These are phyloP conservation scores for Cytospora schulzeri DNA, from an alignment of 2,329 filamentous ascomycete genomes.

Conservation along the genomic window DNA sequence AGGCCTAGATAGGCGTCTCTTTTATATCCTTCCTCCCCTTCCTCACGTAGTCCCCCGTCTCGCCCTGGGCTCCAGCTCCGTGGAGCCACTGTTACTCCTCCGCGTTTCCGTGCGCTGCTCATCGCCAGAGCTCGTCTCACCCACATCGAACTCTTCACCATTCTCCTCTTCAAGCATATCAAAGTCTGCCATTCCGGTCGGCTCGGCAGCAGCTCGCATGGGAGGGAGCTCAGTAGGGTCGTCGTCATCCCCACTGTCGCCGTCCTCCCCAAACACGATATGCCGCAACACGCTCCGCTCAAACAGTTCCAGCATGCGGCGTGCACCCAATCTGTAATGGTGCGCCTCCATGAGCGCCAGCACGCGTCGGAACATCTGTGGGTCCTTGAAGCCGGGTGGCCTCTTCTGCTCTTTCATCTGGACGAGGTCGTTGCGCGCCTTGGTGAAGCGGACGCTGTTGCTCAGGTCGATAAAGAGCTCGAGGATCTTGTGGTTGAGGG, in stretches of 20 bases:
- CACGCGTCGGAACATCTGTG: constrained; percentile 79
- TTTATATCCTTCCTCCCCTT: not conserved
- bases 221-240: constrained; percentile 3
- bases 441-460: constrained; percentile 90
- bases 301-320: constrained; percentile 90
- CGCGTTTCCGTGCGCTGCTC: constrained; percentile 60
- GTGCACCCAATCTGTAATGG: constrained; percentile 83
- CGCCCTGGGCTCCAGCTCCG: constrained; percentile 34
- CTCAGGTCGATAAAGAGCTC: constrained; percentile 85
- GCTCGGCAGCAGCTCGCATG: constrained; percentile 21
- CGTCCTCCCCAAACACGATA: constrained; percentile 80
- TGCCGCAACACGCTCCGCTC: constrained; percentile 84
- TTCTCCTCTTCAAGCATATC: constrained; percentile 25
- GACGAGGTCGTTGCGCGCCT: constrained; percentile 78
- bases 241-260: constrained; percentile 36
- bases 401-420: constrained; percentile 77
- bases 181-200: not conserved
- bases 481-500: constrained; percentile 73
- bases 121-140: constrained; percentile 63
- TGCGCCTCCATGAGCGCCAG: constrained; percentile 85
- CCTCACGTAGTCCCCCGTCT: constrained; percentile 18
- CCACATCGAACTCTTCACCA: constrained; percentile 28
- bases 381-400: constrained; percentile 72
- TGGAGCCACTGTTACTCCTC: constrained; percentile 50
- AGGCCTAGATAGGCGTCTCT: not conserved